These are phyloP conservation scores for Mycena galericulata DNA, from an alignment of 768 basidiomycete genomes.

Conservation along the genomic window DNA sequence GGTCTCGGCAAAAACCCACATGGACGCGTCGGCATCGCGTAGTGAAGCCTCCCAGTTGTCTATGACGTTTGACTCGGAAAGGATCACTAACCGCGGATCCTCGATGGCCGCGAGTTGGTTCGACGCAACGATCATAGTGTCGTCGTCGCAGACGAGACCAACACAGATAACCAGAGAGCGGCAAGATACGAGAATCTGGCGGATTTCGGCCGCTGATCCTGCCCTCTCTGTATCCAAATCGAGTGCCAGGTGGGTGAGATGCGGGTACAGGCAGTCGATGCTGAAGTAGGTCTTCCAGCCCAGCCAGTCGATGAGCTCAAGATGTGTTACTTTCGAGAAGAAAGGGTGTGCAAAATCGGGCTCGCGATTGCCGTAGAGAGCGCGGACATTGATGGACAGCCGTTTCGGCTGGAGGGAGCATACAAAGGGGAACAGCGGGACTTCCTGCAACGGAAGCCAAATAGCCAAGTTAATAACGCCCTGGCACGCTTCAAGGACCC, in stretches of 20 bases:
- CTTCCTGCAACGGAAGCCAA: conserved; percentile 35
- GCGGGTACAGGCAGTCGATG: conserved; percentile 24
- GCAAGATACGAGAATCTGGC: conserved; percentile 37
- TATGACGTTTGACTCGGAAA: conserved; percentile 39
- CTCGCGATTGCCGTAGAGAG: conserved; percentile 35
- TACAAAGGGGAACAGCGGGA: conserved; percentile 34
- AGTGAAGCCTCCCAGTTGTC: conserved; percentile 42
- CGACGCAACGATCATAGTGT: conserved; percentile 33
- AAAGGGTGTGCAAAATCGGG: conserved; percentile 41
- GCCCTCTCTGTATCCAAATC: conserved; percentile 35
- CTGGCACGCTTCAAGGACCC: conserved; percentile 39
- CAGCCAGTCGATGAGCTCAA: conserved; percentile 44
- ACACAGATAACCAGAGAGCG: conserved; percentile 36
- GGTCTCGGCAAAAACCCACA: conserved; percentile 41
- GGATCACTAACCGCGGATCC: conserved; percentile 36
- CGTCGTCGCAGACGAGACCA: conserved; percentile 38
- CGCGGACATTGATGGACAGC: conserved; percentile 40
- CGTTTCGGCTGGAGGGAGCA: conserved; percentile 35
- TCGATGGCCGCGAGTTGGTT: conserved; percentile 31
- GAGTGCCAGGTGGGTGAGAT: conserved; percentile 42
- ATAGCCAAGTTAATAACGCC: conserved; percentile 42
- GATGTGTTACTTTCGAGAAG: conserved; percentile 39
- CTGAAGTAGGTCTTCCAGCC: conserved; percentile 16
- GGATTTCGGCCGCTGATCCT: conserved; percentile 22
- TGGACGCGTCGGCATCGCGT: conserved; percentile 32